Conservation (phyloP, 176 grass and related monocot species). For the sorghum (Sorghum bicolor) region Sorghum_bicolor_NCBIv3 NC_012877.2:4697001-4697500, state of each 20-base stretch:
- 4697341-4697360: constrained; percentile 37
- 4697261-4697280: constrained; percentile 27
- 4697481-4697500: constrained; percentile 58
- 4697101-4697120: constrained; percentile 86
- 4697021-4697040: constrained; percentile 23
- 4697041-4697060: constrained; percentile 11
- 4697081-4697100: constrained; percentile 77
- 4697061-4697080: constrained; percentile 57
- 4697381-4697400: not conserved
- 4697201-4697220: constrained; percentile 79
- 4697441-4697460: not conserved
- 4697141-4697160: constrained; percentile 83
- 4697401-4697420: not conserved
- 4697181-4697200: constrained; percentile 97
- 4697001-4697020: not conserved
- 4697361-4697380: constrained; percentile 28
- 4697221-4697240: constrained; percentile 9
- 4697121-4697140: constrained; percentile 98
- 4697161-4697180: constrained; percentile 76
- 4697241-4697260: constrained; percentile 23
- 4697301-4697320: constrained; percentile 97
- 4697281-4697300: constrained; percentile 98
- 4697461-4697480: constrained; percentile 3
- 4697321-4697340: constrained; percentile 51
- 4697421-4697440: not conserved